Evolutionary conservation across 306 rosid genomes (phyloP).

Genomic region (Datisca glomerata): DNA sequence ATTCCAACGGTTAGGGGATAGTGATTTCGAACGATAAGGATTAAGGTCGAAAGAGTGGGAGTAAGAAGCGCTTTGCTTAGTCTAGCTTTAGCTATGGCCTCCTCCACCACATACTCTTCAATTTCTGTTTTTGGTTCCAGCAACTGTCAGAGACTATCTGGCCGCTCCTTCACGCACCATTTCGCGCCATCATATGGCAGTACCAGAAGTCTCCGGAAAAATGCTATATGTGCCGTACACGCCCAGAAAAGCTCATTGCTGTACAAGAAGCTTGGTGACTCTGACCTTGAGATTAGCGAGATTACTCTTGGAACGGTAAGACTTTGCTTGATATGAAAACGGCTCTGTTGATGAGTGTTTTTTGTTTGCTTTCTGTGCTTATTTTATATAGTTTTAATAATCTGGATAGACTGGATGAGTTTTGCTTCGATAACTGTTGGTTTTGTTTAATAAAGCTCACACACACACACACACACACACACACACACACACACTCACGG

Average conservation of each 20-base stretch:
- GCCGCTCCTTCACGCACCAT: not conserved
- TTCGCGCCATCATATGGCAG: not conserved
- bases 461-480: no score
- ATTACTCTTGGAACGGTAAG: constrained; percentile 74
- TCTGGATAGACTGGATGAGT: not conserved
- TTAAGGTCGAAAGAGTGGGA: no score
- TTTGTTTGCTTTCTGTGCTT: not conserved
- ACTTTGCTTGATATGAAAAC: no score
- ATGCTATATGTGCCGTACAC: constrained; percentile 20
- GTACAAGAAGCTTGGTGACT: constrained; percentile 67
- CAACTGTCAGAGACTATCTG: not conserved
- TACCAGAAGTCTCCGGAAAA: constrained; percentile 7
- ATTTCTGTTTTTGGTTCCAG: not conserved
- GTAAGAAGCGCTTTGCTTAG: no score
- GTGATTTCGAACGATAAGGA: no score
- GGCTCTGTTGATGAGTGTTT: no score
- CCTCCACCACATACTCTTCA: constrained; percentile 1
- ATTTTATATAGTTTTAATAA: not conserved
- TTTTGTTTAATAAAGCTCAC: no score
- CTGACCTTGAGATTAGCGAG: constrained; percentile 77
- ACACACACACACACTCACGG: no score
- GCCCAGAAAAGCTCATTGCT: constrained; percentile 25
- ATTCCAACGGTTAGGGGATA: no score
- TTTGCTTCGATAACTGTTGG: no score
- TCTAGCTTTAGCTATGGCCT: constrained; percentile 9